These are phyloP conservation scores for Cercospora berteroae DNA, from an alignment of 2,329 filamentous ascomycete species.

Conservation along the genomic window DNA sequence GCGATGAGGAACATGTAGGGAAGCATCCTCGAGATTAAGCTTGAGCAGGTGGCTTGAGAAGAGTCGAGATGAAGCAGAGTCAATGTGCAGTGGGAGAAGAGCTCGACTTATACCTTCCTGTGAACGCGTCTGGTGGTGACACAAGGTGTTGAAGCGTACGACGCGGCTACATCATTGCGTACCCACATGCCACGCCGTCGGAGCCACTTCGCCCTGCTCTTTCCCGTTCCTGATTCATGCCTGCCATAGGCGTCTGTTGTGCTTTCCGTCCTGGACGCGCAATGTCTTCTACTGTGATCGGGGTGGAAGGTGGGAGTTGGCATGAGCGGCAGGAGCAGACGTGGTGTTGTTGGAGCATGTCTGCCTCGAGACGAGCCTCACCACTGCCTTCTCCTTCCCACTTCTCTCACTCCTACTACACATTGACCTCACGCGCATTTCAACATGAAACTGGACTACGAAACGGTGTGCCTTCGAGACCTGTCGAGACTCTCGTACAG, in stretches of 20 bases:
- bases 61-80: neutral
- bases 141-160: neutral
- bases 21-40: slow-evolving; percentile 5
- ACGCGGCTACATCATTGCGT: neutral
- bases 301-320: neutral
- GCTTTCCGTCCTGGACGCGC: neutral
- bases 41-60: neutral
- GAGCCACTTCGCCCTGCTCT: neutral
- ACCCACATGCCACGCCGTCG: slow-evolving; percentile 1
- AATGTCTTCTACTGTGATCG: neutral
- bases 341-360: neutral
- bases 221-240: neutral
- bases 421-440: neutral
- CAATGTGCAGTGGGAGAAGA: neutral
- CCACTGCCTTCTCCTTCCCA: neutral
- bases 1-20: slow-evolving; percentile 8
- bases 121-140: neutral
- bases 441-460: neutral
- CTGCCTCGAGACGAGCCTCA: neutral
- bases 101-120: neutral
- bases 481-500: neutral
- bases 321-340: neutral
- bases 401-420: neutral
- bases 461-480: neutral
- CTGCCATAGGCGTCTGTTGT: neutral